phyloP scores from a whole-genome alignment of 2,329 filamentous ascomycete genomes.

The Diatrype stigma region DNA sequence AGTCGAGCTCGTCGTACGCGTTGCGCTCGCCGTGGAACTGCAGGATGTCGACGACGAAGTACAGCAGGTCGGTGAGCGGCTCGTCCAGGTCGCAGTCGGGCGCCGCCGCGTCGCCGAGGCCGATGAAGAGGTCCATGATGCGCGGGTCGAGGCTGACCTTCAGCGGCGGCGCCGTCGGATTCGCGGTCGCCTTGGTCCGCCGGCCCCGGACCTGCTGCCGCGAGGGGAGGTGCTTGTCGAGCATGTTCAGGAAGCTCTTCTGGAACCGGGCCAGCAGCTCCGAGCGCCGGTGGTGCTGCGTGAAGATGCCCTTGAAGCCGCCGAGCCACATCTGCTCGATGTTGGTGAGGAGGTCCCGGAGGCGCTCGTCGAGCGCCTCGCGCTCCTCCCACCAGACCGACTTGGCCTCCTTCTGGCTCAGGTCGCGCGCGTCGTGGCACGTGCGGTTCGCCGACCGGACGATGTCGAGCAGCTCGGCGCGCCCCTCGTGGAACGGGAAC shows the following conservation, averaged over 20 bases:
- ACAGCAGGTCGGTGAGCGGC: slow-evolving; percentile 83
- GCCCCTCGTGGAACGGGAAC: slow-evolving; percentile 80
- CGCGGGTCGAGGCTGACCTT: slow-evolving; percentile 50
- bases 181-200: slow-evolving; percentile 40
- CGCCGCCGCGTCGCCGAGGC: slow-evolving; percentile 68
- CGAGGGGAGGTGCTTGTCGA: slow-evolving; percentile 84
- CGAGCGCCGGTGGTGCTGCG: slow-evolving; percentile 60
- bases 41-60: slow-evolving; percentile 93
- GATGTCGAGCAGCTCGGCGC: slow-evolving; percentile 75
- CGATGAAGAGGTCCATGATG: slow-evolving; percentile 84
- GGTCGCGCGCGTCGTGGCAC: slow-evolving; percentile 68
- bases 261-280: slow-evolving; percentile 72
- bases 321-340: slow-evolving; percentile 94
- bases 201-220: slow-evolving; percentile 59
- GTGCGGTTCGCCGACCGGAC: slow-evolving; percentile 78
- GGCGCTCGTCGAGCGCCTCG: slow-evolving; percentile 70
- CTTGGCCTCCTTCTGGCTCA: slow-evolving; percentile 70
- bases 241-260: slow-evolving; percentile 69
- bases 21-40: slow-evolving; percentile 96
- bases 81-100: slow-evolving; percentile 77
- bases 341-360: slow-evolving; percentile 74
- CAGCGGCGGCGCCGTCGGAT: slow-evolving; percentile 32
- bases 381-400: slow-evolving; percentile 87
- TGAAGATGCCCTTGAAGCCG: slow-evolving; percentile 92
- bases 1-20: slow-evolving; percentile 96